These are phyloP conservation scores for Conticribra guillardii DNA, from an alignment of 108 stramenopile genomes.

Conservation along the genomic window DNA sequence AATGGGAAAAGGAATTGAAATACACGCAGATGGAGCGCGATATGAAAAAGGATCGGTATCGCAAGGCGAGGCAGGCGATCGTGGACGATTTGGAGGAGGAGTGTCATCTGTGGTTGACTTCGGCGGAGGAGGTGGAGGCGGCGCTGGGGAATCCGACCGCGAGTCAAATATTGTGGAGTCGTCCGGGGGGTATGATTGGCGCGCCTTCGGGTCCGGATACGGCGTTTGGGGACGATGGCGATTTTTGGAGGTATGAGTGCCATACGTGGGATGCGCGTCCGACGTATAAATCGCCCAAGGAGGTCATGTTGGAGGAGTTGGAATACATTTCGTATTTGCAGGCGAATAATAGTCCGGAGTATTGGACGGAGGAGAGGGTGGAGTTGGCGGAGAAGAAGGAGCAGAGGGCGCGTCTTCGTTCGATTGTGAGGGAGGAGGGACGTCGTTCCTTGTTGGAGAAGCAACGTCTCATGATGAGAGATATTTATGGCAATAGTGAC, in stretches of 20 bases:
- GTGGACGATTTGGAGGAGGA: constrained; percentile 82
- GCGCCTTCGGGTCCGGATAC: constrained; percentile 56
- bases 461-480: constrained; percentile 70
- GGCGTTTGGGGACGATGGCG: constrained; percentile 68
- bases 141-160: constrained; percentile 66
- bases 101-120: constrained; percentile 79
- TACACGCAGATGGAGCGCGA: constrained; percentile 61
- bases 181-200: constrained; percentile 70
- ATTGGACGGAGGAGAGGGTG: constrained; percentile 78
- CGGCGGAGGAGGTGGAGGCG: constrained; percentile 80
- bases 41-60: constrained; percentile 51
- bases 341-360: constrained; percentile 64
- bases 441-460: constrained; percentile 63
- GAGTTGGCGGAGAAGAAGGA: constrained; percentile 55
- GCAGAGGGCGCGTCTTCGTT: constrained; percentile 75
- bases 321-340: constrained; percentile 67
- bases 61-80: constrained; percentile 63
- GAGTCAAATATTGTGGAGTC: constrained; percentile 72
- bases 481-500: constrained; percentile 48
- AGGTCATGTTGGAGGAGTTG: constrained; percentile 66
- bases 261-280: constrained; percentile 76
- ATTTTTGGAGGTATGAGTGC: constrained; percentile 82
- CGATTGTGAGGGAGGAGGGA: constrained; percentile 73
- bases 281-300: constrained; percentile 67
- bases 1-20: constrained; percentile 72